Evolutionary conservation across 2,329 filamentous ascomycete species (phyloP), one percentile per base, ranked within the genome.

Genomic region (Epichloe hybrida): DNA sequence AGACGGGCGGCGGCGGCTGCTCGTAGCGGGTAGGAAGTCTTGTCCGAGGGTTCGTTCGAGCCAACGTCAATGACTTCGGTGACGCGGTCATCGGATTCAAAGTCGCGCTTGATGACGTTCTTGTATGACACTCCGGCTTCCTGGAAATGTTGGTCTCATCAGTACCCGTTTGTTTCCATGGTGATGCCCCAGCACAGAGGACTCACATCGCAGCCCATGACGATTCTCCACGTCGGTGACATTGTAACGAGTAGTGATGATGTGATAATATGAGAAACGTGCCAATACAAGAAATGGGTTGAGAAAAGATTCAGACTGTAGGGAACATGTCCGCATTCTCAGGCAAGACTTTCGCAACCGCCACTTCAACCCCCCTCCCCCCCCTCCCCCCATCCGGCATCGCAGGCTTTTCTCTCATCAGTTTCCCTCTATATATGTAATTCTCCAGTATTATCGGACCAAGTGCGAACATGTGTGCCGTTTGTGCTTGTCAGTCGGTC

Each of bases 41-140:
- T 88, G 73, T 93, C 86, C 51, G 72, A 69, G 50, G 72, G 61
- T 43, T 73, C 72, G 58, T 79, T 71, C 56, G 86, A 83, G 58
- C 88, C 88, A 47, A 93, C 85, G 62, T 94, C 88, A 54, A 78
- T 74, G 56, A 93, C 74, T 54, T 77, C 74, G 51, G 73, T 69
- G 56, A 94, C 85, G 54, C 81, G 80, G 3, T 77, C 68, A 67
- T 86, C 79, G 46, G 77, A 72, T 57, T 83, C 74, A 54, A 94
- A 79, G 62, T 88, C 82, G 49, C 75, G 72, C 64, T 86, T 87
- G 70, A 94, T 83, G 58, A 80, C 78, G 64, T 82, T 79, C 69
- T 91, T 93, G 78, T 93, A 93, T 58, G 69, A 71, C 60, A 85
- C 76, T 63, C 88, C 88, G 53, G 86, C 86, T 59, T 88, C 84